A percentile compares a stretch with the other conserved stretches of the same genome.
phyloP scores from a whole-genome alignment of 495 filamentous ascomycete genomes.

The Penicillium malachiteum region DNA sequence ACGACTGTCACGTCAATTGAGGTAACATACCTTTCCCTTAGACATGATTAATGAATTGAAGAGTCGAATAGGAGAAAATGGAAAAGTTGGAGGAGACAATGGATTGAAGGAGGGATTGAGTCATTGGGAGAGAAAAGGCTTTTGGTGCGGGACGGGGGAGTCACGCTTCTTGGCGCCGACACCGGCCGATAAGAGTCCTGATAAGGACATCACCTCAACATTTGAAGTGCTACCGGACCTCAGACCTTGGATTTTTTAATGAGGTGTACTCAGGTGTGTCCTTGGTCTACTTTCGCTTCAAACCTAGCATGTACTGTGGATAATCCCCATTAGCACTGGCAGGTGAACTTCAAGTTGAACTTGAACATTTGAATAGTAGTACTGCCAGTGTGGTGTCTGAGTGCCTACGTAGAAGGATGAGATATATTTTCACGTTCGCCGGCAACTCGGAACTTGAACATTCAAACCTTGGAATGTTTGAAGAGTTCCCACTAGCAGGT shows the following conservation, averaged over 20 bases:
- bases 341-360: no score
- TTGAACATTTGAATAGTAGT: no score
- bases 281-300: no score
- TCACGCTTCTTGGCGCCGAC: conserved; percentile 28
- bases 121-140: conserved; percentile 30
- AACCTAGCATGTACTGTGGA: no score
- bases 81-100: conserved; percentile 8
- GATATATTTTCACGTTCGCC: no score
- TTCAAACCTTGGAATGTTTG: no score
- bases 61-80: conserved; percentile 2
- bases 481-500: no score
- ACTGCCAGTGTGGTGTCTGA: no score
- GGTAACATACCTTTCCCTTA: conserved; percentile 27
- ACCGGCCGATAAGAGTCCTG: conserved; percentile 26
- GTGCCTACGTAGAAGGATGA: no score
- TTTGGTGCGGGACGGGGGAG: conserved; percentile 29
- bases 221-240: not conserved
- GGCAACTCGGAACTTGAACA: no score
- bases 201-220: conserved; percentile 13
- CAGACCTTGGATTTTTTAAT: not conserved
- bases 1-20: conserved; percentile 5
- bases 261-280: no score
- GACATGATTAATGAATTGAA: conserved; percentile 23
- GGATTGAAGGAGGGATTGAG: conserved; percentile 28
- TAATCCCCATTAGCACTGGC: no score